Percentiles rank a stretch among this genome's conserved stretches.
Conservation (phyloP, 148 eudicot species). For the Salicornia ramosissima region DNA sequence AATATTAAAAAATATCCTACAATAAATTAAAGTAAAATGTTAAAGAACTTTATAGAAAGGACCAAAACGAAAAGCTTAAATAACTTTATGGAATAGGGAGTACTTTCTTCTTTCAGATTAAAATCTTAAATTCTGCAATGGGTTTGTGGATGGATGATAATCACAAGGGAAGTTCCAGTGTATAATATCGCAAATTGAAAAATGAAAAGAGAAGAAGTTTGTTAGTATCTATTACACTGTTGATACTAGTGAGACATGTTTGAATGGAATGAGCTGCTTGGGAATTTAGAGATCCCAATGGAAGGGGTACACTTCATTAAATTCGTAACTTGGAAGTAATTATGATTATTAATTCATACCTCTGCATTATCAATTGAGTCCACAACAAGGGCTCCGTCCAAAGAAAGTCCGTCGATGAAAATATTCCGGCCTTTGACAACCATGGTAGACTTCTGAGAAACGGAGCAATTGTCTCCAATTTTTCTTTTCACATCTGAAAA, state of each 20-base stretch:
- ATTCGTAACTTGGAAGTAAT: background rate
- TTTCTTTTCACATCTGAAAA: conserved; percentile 67
- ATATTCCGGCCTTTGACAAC: conserved; percentile 63
- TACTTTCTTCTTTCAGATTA: too few species aligned
- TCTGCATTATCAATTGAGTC: conserved; percentile 65
- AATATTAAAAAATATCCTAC: too few species aligned
- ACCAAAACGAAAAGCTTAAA: too few species aligned
- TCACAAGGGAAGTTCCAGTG: background rate
- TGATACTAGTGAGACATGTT: background rate
- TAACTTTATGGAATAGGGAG: too few species aligned
- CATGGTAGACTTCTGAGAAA: conserved; percentile 75
- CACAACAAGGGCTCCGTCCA: conserved; percentile 81
- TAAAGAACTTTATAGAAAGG: too few species aligned
- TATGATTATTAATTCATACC: conserved; percentile 40
- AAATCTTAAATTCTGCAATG: too few species aligned
- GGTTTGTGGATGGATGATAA: background rate
- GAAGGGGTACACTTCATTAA: background rate
- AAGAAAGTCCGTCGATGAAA: conserved; percentile 55
- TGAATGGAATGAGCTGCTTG: background rate
- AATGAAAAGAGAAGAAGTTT: too few species aligned
- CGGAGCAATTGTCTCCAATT: conserved; percentile 49
- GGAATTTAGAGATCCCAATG: background rate
- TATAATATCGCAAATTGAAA: background rate
- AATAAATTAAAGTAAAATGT: too few species aligned
- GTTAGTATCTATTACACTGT: conserved; percentile 7